These are phyloP conservation scores for Penicillium sp. DNA, from an alignment of 2,329 filamentous ascomycete species.

Conservation along the genomic window DNA sequence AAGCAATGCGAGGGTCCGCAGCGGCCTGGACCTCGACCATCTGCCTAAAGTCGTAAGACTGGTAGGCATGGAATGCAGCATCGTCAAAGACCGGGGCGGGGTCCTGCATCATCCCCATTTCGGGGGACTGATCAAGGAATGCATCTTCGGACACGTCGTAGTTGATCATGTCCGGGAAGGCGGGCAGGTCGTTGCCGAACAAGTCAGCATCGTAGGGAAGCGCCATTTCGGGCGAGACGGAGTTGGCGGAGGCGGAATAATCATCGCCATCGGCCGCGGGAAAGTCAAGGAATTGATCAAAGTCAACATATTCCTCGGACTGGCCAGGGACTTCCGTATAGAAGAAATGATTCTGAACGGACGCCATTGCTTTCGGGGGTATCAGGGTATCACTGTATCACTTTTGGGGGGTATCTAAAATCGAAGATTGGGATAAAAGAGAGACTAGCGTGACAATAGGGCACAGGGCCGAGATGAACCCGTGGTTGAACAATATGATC, in stretches of 20 bases:
- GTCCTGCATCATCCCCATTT: slow-evolving; percentile 17
- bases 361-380: slow-evolving; percentile 26
- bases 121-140: slow-evolving; percentile 15
- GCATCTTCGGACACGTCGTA: slow-evolving; percentile 21
- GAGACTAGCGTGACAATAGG: neutral
- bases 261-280: slow-evolving; percentile 28
- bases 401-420: neutral
- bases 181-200: slow-evolving; percentile 19
- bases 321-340: slow-evolving; percentile 20
- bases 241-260: slow-evolving; percentile 30
- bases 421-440: neutral
- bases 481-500: neutral
- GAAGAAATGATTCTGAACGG: slow-evolving; percentile 26
- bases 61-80: slow-evolving; percentile 14
- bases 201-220: slow-evolving; percentile 27
- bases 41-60: slow-evolving; percentile 27
- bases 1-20: slow-evolving; percentile 32
- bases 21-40: slow-evolving; percentile 41
- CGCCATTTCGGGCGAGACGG: slow-evolving; percentile 31
- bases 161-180: slow-evolving; percentile 26
- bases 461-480: slow-evolving; percentile 2
- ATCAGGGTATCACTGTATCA: neutral
- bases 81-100: slow-evolving; percentile 18
- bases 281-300: slow-evolving; percentile 36
- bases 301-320: slow-evolving; percentile 33